Evolutionary conservation across 139 green algal genomes (phyloP).

Genomic region (Tetraselmis chui): DNA sequence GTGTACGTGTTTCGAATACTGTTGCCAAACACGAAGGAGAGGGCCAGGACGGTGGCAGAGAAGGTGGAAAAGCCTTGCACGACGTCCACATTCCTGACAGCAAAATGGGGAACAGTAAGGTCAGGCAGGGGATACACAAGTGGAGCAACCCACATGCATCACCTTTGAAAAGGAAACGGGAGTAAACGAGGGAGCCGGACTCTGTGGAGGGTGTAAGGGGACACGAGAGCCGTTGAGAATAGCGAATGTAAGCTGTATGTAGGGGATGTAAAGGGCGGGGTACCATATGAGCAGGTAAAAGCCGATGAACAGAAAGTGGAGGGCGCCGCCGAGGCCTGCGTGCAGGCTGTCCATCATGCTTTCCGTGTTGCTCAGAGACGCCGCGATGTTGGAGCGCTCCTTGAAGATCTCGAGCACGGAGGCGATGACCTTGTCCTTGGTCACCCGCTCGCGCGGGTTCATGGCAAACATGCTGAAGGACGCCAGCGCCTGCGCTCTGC

Average conservation of each 20-base stretch:
- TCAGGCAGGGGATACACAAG: not conserved
- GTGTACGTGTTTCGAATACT: not conserved
- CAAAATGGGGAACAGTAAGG: too few species aligned
- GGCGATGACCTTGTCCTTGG: not conserved
- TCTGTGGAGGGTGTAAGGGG: too few species aligned
- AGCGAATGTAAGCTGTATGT: too few species aligned
- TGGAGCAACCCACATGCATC: not conserved
- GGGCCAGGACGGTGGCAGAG: conserved; percentile 34
- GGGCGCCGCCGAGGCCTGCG: conserved; percentile 25
- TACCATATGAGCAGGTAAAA: conserved; percentile 44
- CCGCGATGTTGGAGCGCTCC: conserved; percentile 43
- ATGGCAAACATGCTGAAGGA: not conserved
- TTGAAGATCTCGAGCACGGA: conserved; percentile 33
- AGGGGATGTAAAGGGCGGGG: too few species aligned
- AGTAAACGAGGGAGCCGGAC: too few species aligned
- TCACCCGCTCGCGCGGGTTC: not conserved
- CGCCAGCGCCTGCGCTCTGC: not conserved
- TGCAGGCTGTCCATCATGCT: conserved; percentile 38
- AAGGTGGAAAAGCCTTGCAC: conserved; percentile 37
- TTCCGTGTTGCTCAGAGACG: conserved; percentile 36
- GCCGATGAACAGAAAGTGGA: conserved; percentile 38
- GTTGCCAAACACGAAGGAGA: conserved; percentile 54
- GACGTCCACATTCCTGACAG: not conserved
- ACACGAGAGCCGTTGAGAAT: too few species aligned
- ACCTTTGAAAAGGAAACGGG: too few species aligned